Conservation (phyloP, 2,329 filamentous ascomycete genomes). For the Ophiocordyceps sinensis region DNA sequence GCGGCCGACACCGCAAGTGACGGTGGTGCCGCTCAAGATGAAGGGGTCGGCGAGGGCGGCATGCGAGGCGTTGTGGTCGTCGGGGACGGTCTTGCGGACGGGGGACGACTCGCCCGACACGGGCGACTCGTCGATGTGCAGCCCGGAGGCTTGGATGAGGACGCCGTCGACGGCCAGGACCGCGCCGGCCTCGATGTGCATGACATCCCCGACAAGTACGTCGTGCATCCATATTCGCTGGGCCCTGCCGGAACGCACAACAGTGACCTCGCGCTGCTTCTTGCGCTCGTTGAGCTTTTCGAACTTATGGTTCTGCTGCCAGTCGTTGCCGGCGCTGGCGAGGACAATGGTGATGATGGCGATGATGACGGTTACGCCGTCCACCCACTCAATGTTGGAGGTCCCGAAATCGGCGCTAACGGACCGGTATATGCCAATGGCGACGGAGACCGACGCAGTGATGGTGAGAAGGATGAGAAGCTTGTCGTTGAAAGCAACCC, state of each 20-base stretch:
- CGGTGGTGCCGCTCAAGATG: constrained; percentile 65
- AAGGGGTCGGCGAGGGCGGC: constrained; percentile 51
- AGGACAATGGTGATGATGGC: constrained; percentile 64
- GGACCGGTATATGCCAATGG: constrained; percentile 61
- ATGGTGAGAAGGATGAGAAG: constrained; percentile 58
- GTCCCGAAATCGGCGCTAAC: constrained; percentile 35
- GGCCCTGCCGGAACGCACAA: constrained; percentile 59
- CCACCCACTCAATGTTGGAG: constrained; percentile 61
- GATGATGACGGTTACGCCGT: constrained; percentile 65
- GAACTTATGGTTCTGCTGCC: constrained; percentile 70
- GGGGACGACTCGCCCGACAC: constrained; percentile 64
- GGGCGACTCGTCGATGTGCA: constrained; percentile 60
- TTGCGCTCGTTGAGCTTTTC: constrained; percentile 71
- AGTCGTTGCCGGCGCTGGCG: constrained; percentile 68
- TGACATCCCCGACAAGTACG: constrained; percentile 58
- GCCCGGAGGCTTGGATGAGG: constrained; percentile 37
- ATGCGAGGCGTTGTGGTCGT: constrained; percentile 44
- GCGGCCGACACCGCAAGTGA: constrained; percentile 60
- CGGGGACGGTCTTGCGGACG: constrained; percentile 45
- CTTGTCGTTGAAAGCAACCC: constrained; percentile 76
- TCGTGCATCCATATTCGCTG: constrained; percentile 57
- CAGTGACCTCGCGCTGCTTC: constrained; percentile 59
- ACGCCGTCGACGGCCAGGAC: constrained; percentile 57
- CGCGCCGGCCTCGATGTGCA: constrained; percentile 60
- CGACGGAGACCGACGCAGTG: constrained; percentile 59